A percentile compares a stretch with the other conserved stretches of the same genome.
These are phyloP conservation scores for Lathyrus oleraceus DNA, from an alignment of 306 rosid species.

Conservation along the genomic window DNA sequence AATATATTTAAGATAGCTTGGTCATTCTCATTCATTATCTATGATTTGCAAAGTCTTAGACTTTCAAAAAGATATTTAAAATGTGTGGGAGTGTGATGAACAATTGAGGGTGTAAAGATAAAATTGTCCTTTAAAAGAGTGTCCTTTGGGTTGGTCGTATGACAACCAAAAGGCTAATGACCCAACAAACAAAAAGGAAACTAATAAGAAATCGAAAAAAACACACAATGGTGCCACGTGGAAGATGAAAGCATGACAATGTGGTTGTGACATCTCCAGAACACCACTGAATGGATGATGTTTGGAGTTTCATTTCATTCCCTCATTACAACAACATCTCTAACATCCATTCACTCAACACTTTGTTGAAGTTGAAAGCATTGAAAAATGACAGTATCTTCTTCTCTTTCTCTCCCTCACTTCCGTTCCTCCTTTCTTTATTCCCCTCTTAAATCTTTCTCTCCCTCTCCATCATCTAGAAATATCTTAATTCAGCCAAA, in stretches of 20 bases:
- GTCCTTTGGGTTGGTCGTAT: background rate
- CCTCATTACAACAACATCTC: background rate
- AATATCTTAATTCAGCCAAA: slow-evolving; percentile 47
- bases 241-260: slow-evolving; percentile 30
- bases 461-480: slow-evolving; percentile 28
- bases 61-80: too few species aligned
- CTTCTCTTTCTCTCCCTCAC: slow-evolving; percentile 53
- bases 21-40: too few species aligned
- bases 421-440: slow-evolving; percentile 67
- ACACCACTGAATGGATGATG: slow-evolving; percentile 26
- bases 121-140: background rate
- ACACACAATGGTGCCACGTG: slow-evolving; percentile 23
- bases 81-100: too few species aligned
- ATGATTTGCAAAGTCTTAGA: too few species aligned
- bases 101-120: too few species aligned
- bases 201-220: background rate
- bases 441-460: slow-evolving; percentile 58
- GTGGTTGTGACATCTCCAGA: slow-evolving; percentile 30
- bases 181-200: background rate
- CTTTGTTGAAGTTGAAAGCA: slow-evolving; percentile 5
- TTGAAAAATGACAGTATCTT: slow-evolving; percentile 60
- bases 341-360: background rate
- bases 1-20: too few species aligned
- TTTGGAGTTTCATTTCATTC: slow-evolving; percentile 1
- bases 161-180: background rate